Conservation (phyloP, 75 land plant species). For the Pseudotsuga menziesii region DNA sequence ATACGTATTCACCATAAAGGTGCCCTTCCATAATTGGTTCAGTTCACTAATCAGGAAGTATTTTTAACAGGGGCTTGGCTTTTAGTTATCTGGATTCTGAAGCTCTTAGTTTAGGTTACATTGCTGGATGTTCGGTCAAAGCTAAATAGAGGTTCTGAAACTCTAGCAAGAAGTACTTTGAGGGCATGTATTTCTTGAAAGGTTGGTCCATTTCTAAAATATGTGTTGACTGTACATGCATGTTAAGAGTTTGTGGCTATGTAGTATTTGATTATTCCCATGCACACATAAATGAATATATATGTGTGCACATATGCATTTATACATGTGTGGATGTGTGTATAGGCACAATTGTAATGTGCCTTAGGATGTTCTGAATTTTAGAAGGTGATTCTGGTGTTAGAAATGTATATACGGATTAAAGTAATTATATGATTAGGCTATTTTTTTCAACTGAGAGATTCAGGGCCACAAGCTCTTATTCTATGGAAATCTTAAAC, state of each 20-base stretch:
- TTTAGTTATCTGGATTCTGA: not conserved
- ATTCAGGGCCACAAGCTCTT: too few relatives aligned
- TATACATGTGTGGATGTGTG: not conserved
- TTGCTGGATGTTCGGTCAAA: not conserved
- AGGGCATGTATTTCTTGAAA: not conserved
- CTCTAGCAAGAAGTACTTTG: not conserved
- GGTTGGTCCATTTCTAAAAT: not conserved
- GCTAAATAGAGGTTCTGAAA: not conserved
- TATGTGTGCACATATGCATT: not conserved
- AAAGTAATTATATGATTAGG: not conserved
- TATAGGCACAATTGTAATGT: not conserved
- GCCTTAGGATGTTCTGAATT: not conserved
- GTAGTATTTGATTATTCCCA: too few relatives aligned
- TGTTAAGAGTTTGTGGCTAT: not conserved
- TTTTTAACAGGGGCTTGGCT: not conserved
- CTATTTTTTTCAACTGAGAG: not conserved
- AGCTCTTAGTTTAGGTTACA: not conserved
- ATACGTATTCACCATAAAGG: not conserved
- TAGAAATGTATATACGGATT: not conserved
- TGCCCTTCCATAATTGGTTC: not conserved
- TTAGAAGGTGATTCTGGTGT: not conserved
- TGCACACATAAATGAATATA: not conserved
- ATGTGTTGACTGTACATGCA: not conserved
- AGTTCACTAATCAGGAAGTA: not conserved
- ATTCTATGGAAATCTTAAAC: not conserved